Evolutionary conservation across 768 basidiomycete genomes (phyloP).

Genomic region (Xanthoconium stramineum): DNA sequence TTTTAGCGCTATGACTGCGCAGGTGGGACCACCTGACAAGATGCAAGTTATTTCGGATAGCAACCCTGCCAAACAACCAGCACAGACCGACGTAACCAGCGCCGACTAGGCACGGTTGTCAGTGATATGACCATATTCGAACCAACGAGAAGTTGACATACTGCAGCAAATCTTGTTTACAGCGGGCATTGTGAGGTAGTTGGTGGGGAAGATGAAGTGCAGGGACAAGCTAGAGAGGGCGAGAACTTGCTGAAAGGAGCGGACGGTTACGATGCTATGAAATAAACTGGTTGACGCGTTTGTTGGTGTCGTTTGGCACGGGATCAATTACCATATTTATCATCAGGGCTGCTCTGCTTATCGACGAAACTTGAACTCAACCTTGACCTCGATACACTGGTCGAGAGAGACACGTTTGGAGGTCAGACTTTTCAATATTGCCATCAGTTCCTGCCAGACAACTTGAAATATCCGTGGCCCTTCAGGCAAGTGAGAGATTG

Average conservation of each 20-base stretch:
- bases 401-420: too few relatives aligned
- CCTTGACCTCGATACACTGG: too few relatives aligned
- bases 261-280: neutral
- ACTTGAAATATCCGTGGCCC: too few relatives aligned
- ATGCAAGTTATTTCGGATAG: conserved; percentile 12
- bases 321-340: neutral
- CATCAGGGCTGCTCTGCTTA: neutral
- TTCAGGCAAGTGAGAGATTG: too few relatives aligned
- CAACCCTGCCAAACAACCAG: neutral
- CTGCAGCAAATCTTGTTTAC: conserved; percentile 88
- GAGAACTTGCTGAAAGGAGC: neutral
- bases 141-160: conserved; percentile 35
- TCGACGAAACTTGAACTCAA: too few relatives aligned
- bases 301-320: neutral
- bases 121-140: neutral
- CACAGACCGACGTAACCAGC: conserved; percentile 89
- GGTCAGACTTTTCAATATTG: too few relatives aligned
- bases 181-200: conserved; percentile 33
- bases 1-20: conserved; percentile 90
- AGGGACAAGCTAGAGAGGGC: neutral
- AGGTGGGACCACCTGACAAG: conserved; percentile 82
- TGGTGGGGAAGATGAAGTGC: too few relatives aligned
- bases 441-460: too few relatives aligned
- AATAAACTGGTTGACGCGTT: neutral
- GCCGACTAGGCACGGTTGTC: conserved; percentile 51